These are phyloP conservation scores for Aspergillus sp. DNA, from an alignment of 2,329 filamentous ascomycete species.

Conservation along the genomic window DNA sequence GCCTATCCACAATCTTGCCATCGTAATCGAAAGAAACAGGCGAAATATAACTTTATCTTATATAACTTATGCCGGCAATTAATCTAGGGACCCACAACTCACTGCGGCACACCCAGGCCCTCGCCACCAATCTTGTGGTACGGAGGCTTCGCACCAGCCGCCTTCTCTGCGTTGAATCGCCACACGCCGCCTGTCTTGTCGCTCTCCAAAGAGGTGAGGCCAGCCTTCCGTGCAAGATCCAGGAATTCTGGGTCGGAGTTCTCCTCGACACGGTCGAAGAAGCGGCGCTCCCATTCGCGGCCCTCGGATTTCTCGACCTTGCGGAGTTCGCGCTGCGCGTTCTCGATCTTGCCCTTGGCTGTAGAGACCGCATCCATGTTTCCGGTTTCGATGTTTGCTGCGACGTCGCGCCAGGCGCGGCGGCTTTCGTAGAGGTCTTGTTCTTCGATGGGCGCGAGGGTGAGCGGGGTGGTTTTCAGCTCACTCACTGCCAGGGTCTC, in stretches of 20 bases:
- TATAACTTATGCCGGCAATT: neutral
- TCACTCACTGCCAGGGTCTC: conserved; percentile 62
- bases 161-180: conserved; percentile 62
- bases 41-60: neutral
- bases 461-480: conserved; percentile 64
- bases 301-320: conserved; percentile 73
- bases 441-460: conserved; percentile 68
- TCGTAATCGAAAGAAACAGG: neutral
- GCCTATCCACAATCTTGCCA: neutral
- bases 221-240: conserved; percentile 43
- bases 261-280: conserved; percentile 61
- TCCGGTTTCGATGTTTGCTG: conserved; percentile 72
- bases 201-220: conserved; percentile 51
- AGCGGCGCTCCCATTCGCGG: conserved; percentile 76
- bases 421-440: conserved; percentile 88
- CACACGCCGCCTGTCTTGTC: conserved; percentile 70
- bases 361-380: conserved; percentile 77
- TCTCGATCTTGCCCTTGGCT: conserved; percentile 89
- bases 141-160: conserved; percentile 41
- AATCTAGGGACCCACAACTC: neutral
- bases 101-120: conserved; percentile 36
- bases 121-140: conserved; percentile 43
- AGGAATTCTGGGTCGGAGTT: conserved; percentile 41
- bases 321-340: conserved; percentile 76
- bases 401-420: conserved; percentile 84